phyloP scores from a whole-genome alignment of 2,329 filamentous ascomycete genomes.

The Penicillium sp. region DNA sequence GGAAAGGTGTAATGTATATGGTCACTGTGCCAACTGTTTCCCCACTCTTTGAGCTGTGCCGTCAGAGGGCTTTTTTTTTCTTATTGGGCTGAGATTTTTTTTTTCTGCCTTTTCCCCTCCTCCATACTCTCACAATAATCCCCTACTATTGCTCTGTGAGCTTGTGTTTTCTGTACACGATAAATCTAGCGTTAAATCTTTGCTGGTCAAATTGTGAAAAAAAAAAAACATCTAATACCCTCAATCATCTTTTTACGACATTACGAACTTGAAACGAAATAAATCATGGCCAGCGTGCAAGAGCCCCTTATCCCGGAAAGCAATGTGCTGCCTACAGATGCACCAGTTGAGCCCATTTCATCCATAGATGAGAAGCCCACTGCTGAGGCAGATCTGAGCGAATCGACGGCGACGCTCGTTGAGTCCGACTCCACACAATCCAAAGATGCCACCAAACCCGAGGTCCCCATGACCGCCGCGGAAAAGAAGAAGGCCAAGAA shows the following conservation, averaged over 20 bases:
- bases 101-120: constrained; percentile 18
- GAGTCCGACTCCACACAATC: neutral
- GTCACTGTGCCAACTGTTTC: constrained; percentile 26
- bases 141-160: constrained; percentile 18
- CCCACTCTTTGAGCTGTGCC: neutral
- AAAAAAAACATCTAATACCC: constrained; percentile 6
- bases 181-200: constrained; percentile 20
- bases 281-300: constrained; percentile 17
- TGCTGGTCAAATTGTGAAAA: constrained; percentile 28
- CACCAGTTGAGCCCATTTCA: constrained; percentile 12
- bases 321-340: constrained; percentile 20
- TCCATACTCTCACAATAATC: constrained; percentile 6
- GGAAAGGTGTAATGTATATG: constrained; percentile 14
- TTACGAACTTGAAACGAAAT: constrained; percentile 21
- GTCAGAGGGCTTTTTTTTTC: neutral
- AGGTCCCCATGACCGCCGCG: constrained; percentile 14
- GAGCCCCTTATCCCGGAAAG: constrained; percentile 2
- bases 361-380: constrained; percentile 9
- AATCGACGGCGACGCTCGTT: constrained; percentile 1
- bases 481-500: constrained; percentile 23
- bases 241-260: constrained; percentile 23
- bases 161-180: constrained; percentile 21
- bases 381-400: neutral
- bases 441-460: constrained; percentile 2
- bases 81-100: constrained; percentile 7